Base-by-base conservation (phyloP, 805 yeast genomes). In the Ogataea thermomethanolica region DNA sequence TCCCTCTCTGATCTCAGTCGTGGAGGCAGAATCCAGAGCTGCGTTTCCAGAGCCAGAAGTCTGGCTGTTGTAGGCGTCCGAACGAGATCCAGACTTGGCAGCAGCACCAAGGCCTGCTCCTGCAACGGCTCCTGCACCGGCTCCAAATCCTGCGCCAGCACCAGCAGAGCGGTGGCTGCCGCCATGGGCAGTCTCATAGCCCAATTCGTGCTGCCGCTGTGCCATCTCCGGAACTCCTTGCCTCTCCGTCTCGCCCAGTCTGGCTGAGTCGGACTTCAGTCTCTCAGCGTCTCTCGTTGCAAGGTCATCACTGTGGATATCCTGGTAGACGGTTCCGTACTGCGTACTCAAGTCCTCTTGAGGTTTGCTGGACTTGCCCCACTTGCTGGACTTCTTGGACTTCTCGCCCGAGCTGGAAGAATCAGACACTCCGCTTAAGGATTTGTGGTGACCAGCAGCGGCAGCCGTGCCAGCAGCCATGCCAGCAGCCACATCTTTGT, bases 301-400 rank as follows among this genome's bases (percentile, higher is more conserved):
- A n/a, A 41, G 30, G 21, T 34, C 29, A 10, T 46, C 49, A 11
- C 36, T 34, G 25, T 46, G 48, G 15, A 40, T 43, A 20, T 46
- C 51, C 15, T 42, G 45, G 34, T 46, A 45, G 12, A 44, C 44
- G 3, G 50, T 47, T 12, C 51, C 51, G 24, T 47, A 34, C 33
- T 47, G 54, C 13, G 37, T 31, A 7, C 30, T 34, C 12, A 26
- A 8, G 11, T 35, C 35, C 17, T 17, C 34, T 3, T 27, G 13
- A 14, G 29, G 28, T 11, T 29, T 33, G 24, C 23, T 15, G 7
- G 29, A 21, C 31, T 34, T 39, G 15, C 30, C 43, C 20, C 20
- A 22, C 29, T 26, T 34, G 31, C 25, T 34, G 4, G 22, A 3
- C 12, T 29, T 29, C 7, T 21, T 21, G 11, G 31, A 15, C 31